phyloP scores from a whole-genome alignment of 768 basidiomycete species.

The Trametes cubensis region DNA sequence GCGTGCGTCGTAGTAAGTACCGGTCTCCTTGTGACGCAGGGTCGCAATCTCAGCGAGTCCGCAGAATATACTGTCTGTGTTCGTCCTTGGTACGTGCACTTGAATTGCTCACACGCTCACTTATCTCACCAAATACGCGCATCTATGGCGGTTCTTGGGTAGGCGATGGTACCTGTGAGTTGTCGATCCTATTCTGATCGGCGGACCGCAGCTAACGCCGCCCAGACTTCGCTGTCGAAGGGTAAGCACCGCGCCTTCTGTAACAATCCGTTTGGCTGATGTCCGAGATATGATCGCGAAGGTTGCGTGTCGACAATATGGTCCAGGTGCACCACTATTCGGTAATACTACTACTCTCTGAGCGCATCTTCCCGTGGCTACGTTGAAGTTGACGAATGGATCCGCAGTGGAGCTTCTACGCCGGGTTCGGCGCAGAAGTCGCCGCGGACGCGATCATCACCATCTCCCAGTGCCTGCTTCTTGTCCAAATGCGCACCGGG shows the following conservation, averaged over 20 bases:
- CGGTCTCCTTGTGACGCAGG: fast-evolving
- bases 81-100: conserved; percentile 5
- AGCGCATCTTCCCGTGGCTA: not conserved
- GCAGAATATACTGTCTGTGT: conserved; percentile 1
- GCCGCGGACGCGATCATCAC: conserved; percentile 20
- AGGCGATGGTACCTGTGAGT: conserved; percentile 14
- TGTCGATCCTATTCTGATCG: not conserved
- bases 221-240: not conserved
- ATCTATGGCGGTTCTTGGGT: not conserved
- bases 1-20: conserved; percentile 17
- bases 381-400: not conserved
- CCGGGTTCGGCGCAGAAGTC: conserved; percentile 23
- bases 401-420: conserved; percentile 26
- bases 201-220: too few relatives aligned
- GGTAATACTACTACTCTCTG: not conserved
- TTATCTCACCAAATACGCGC: not conserved
- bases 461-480: conserved; percentile 18
- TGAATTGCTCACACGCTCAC: too few relatives aligned
- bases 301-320: not conserved
- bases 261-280: too few relatives aligned
- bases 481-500: conserved; percentile 18
- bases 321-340: conserved; percentile 7
- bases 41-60: not conserved
- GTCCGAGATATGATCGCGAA: not conserved
- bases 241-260: not conserved